These are phyloP conservation scores for Daldinia childiae DNA, from an alignment of 495 filamentous ascomycete species.

Conservation along the genomic window DNA sequence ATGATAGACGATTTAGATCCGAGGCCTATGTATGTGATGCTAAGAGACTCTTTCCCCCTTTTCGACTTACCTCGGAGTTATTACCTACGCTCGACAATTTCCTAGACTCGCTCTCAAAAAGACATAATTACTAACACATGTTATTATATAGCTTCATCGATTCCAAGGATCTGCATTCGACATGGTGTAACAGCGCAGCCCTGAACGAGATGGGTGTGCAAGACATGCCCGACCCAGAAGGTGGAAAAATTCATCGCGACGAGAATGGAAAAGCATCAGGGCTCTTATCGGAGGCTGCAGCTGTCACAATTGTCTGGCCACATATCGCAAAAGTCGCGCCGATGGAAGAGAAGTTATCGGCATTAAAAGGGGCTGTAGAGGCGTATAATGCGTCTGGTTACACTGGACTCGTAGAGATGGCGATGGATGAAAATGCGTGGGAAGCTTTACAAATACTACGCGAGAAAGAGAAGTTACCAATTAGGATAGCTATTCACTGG, in stretches of 20 bases:
- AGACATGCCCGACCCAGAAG: slow-evolving; percentile 60
- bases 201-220: slow-evolving; percentile 62
- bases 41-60: neutral
- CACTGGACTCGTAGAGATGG: slow-evolving; percentile 74
- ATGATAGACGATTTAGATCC: slow-evolving; percentile 68
- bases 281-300: slow-evolving; percentile 66
- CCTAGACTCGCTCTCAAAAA: neutral
- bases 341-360: slow-evolving; percentile 62
- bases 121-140: neutral
- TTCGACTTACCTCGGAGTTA: neutral
- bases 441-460: slow-evolving; percentile 62
- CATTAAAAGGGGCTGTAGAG: slow-evolving; percentile 58
- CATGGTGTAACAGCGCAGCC: slow-evolving; percentile 68
- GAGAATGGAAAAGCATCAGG: slow-evolving; percentile 61
- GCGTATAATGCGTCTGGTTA: slow-evolving; percentile 67
- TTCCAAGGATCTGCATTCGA: slow-evolving; percentile 69
- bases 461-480: slow-evolving; percentile 51
- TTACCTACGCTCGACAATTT: no score
- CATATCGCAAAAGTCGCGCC: slow-evolving; percentile 62
- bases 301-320: slow-evolving; percentile 67
- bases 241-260: slow-evolving; percentile 66
- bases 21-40: slow-evolving; percentile 56
- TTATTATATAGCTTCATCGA: slow-evolving; percentile 56
- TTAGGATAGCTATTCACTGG: slow-evolving; percentile 72
- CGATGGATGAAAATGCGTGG: slow-evolving; percentile 73